A percentile compares a stretch with the other conserved stretches of the same genome.
phyloP scores from a whole-genome alignment of 176 grass and related monocot genomes.

The Saccharum spontaneum region DNA sequence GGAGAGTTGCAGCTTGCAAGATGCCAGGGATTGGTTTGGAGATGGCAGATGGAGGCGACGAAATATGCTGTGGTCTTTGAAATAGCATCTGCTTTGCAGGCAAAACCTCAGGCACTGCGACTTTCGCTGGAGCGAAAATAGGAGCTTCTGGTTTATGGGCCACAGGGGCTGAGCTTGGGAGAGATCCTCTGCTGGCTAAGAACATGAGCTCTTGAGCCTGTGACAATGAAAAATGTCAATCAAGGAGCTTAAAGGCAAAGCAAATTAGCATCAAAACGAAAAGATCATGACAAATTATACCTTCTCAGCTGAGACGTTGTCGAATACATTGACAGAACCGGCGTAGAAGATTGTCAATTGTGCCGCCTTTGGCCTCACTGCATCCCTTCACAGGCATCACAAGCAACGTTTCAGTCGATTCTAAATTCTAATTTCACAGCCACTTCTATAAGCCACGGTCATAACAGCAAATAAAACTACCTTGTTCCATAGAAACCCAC shows the following conservation, averaged over 20 bases:
- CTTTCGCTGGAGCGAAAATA: conserved; percentile 39
- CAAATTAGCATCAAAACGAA: not conserved
- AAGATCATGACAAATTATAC: conserved; percentile 29
- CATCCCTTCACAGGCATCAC: conserved; percentile 54
- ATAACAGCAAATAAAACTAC: conserved; percentile 26
- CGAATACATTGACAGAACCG: conserved; percentile 78
- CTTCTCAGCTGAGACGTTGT: conserved; percentile 76
- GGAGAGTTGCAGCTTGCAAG: conserved; percentile 44
- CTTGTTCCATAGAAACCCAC: conserved; percentile 51
- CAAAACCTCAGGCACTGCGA: conserved; percentile 34
- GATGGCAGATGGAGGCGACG: conserved; percentile 29
- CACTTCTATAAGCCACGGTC: not conserved
- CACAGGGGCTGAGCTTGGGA: conserved; percentile 31
- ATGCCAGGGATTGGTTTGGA: conserved; percentile 51
- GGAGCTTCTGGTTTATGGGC: conserved; percentile 35
- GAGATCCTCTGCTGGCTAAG: conserved; percentile 67
- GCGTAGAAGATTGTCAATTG: conserved; percentile 91
- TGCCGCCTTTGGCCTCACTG: conserved; percentile 40
- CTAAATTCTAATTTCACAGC: not conserved
- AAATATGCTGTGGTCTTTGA: conserved; percentile 39
- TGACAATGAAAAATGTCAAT: conserved; percentile 5
- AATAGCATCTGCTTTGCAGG: conserved; percentile 34
- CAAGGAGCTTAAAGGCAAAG: not conserved
- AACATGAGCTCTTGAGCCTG: conserved; percentile 91
- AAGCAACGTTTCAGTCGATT: conserved; percentile 20